These are phyloP conservation scores for Ogataea pini DNA, from an alignment of 805 yeast species.

Conservation along the genomic window DNA sequence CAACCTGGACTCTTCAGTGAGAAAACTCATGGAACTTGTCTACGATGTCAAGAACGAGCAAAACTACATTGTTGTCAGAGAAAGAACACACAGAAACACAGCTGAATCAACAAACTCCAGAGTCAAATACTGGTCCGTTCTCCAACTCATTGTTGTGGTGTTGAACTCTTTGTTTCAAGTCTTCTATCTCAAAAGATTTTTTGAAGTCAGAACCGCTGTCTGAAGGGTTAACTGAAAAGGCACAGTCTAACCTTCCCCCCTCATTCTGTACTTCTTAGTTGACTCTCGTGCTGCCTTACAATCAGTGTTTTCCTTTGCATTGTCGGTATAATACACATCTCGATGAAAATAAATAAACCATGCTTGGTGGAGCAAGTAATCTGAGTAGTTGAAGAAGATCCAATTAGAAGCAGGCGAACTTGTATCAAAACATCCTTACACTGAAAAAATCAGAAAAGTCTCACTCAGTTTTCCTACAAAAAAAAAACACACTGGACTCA, in stretches of 20 bases:
- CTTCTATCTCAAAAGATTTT: slow-evolving; percentile 89
- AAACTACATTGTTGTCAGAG: slow-evolving; percentile 90
- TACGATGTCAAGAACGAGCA: slow-evolving; percentile 91
- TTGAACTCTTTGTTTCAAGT: slow-evolving; percentile 90
- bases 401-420: slow-evolving; percentile 3
- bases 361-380: too few species aligned
- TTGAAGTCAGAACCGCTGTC: slow-evolving; percentile 90
- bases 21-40: slow-evolving; percentile 70
- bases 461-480: background rate
- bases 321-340: slow-evolving; percentile 5
- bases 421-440: background rate
- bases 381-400: background rate
- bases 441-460: background rate
- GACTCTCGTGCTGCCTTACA: slow-evolving; percentile 6
- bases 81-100: slow-evolving; percentile 96
- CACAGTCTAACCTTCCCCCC: background rate
- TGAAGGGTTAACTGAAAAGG: slow-evolving; percentile 34
- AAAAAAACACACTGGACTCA: background rate
- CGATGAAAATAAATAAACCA: background rate
- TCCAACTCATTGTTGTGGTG: slow-evolving; percentile 85
- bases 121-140: slow-evolving; percentile 96
- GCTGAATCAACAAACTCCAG: slow-evolving; percentile 97
- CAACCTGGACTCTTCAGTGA: slow-evolving; percentile 81
- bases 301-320: slow-evolving; percentile 4
- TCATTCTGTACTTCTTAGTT: slow-evolving; percentile 5